These are phyloP conservation scores for Clarireedia homoeocarpa DNA, from an alignment of 2,329 filamentous ascomycete species.

Conservation along the genomic window DNA sequence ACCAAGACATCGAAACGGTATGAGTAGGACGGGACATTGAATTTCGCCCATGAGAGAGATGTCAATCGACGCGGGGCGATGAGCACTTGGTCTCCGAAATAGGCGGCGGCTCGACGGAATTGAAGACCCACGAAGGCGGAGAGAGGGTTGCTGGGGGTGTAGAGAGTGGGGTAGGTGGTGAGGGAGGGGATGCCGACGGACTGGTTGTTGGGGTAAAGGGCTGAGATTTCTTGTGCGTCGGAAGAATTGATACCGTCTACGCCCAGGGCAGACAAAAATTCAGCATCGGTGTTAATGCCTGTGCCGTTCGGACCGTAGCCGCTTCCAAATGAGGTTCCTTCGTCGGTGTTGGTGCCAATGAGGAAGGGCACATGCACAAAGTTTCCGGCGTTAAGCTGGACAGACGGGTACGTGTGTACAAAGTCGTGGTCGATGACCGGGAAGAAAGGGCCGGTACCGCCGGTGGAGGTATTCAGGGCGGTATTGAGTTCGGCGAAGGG, in stretches of 20 bases:
- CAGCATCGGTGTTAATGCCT: constrained; percentile 23
- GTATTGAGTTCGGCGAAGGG: constrained; percentile 25
- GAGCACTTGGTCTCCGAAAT: constrained; percentile 15
- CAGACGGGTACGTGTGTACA: constrained; percentile 39
- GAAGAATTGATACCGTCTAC: not conserved
- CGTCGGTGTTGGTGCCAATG: constrained; percentile 32
- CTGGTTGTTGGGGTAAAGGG: constrained; percentile 44
- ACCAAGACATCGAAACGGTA: constrained; percentile 39
- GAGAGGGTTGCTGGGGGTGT: constrained; percentile 12
- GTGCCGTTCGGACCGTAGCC: not conserved
- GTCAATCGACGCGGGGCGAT: constrained; percentile 9
- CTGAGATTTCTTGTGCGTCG: constrained; percentile 29
- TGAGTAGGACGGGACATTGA: constrained; percentile 22
- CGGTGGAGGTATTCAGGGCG: constrained; percentile 26
- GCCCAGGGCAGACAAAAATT: constrained; percentile 11
- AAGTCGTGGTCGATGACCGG: constrained; percentile 33
- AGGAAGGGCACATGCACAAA: constrained; percentile 38
- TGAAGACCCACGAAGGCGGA: constrained; percentile 30
- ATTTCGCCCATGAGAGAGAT: constrained; percentile 10
- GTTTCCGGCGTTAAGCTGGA: constrained; percentile 39
- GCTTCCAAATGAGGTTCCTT: constrained; percentile 34
- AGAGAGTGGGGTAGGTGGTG: constrained; percentile 19
- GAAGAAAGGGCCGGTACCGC: constrained; percentile 29
- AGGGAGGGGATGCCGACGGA: constrained; percentile 38
- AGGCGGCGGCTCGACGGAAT: constrained; percentile 10